Percentiles rank a stretch among this genome's conserved stretches.
Conservation (phyloP, 2,329 filamentous ascomycete genomes). For the Colletotrichum destructivum region DNA sequence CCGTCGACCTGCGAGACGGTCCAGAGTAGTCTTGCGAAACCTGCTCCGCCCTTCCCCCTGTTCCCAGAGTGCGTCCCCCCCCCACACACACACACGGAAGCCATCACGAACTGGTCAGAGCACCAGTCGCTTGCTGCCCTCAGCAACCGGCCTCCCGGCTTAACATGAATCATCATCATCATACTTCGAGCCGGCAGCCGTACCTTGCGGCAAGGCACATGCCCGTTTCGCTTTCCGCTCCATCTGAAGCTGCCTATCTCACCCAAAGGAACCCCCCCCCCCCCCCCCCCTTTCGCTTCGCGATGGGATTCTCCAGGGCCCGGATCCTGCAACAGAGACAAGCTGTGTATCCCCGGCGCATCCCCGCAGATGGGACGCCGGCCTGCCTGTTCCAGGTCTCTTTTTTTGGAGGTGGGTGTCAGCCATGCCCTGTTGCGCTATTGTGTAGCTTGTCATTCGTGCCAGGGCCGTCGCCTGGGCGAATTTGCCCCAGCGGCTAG, state of each 20-base stretch:
- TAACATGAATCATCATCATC: not conserved
- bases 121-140: not conserved
- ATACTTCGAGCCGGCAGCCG: not conserved
- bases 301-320: slow-evolving; percentile 20
- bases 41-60: slow-evolving; percentile 6
- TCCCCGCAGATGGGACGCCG: slow-evolving; percentile 39
- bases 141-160: slow-evolving; percentile 29
- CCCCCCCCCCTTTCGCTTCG: not conserved
- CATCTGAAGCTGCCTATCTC: not conserved
- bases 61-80: not conserved
- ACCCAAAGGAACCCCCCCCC: not conserved
- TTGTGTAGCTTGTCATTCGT: slow-evolving; percentile 13
- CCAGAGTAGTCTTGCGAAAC: not conserved
- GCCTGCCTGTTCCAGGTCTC: slow-evolving; percentile 39
- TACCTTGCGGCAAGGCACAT: not conserved
- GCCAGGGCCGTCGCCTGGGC: slow-evolving; percentile 29
- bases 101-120: slow-evolving; percentile 33
- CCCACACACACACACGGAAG: slow-evolving; percentile 28
- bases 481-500: slow-evolving; percentile 38
- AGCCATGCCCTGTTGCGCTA: slow-evolving; percentile 13
- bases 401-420: slow-evolving; percentile 23
- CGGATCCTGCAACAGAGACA: slow-evolving; percentile 34
- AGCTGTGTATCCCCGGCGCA: slow-evolving; percentile 32
- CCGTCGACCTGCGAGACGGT: slow-evolving; percentile 4
- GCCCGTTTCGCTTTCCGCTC: not conserved